Conservation (phyloP, 1,284 basidiomycete species). For the Gymnopus androsaceus region DNA sequence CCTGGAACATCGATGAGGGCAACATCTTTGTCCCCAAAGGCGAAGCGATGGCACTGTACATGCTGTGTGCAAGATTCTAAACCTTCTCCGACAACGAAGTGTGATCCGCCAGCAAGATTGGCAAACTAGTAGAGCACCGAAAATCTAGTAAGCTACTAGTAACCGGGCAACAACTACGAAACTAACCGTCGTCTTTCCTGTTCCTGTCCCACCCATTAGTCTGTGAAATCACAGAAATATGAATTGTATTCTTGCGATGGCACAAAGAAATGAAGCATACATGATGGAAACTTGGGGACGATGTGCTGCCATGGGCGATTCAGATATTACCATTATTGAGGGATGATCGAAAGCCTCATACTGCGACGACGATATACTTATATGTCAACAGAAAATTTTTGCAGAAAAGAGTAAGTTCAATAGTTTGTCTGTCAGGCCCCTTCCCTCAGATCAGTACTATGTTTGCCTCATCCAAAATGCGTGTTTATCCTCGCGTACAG, state of each 20-base stretch:
- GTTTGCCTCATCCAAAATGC: too few species aligned
- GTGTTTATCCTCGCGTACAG: too few species aligned
- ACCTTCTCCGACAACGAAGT: constrained; percentile 29
- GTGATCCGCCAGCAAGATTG: constrained; percentile 35
- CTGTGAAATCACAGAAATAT: constrained; percentile 23
- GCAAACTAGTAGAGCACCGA: constrained; percentile 34
- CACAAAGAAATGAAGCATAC: too few species aligned
- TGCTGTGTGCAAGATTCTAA: constrained; percentile 35
- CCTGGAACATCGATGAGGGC: constrained; percentile 38
- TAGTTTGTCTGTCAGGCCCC: too few species aligned
- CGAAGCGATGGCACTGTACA: constrained; percentile 30
- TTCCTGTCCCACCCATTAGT: constrained; percentile 47
- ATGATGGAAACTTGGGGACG: neutral
- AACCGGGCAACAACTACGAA: neutral
- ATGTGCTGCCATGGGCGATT: too few species aligned
- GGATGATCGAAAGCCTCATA: too few species aligned
- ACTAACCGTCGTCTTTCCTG: constrained; percentile 45
- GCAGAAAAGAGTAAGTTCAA: too few species aligned
- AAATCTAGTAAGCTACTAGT: neutral
- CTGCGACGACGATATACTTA: too few species aligned
- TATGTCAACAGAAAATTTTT: too few species aligned
- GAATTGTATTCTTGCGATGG: too few species aligned
- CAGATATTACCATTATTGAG: too few species aligned
- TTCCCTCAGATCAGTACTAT: too few species aligned
- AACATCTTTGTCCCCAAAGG: constrained; percentile 28